These are phyloP conservation scores for Starmerella apis DNA, from an alignment of 805 yeast genomes.

Conservation along the genomic window DNA sequence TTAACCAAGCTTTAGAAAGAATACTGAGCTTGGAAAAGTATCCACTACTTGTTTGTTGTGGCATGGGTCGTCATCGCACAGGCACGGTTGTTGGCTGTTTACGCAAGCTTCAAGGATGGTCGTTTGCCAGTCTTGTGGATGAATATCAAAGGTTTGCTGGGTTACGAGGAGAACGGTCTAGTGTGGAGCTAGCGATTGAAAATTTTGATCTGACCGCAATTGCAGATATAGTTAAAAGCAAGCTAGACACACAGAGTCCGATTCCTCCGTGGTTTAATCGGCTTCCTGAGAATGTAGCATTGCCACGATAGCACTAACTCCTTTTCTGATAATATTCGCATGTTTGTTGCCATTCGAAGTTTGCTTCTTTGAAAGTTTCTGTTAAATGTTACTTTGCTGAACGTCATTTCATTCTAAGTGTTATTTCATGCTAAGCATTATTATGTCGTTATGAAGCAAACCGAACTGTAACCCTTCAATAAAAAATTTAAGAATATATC, in stretches of 20 bases:
- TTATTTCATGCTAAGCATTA: too few relatives aligned
- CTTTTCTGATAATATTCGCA: too few relatives aligned
- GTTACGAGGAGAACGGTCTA: constrained; percentile 78
- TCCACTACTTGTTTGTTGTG: constrained; percentile 87
- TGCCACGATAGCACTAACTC: neutral
- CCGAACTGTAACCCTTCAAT: too few relatives aligned
- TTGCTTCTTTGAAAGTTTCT: too few relatives aligned
- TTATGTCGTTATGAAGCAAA: too few relatives aligned
- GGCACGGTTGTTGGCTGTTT: constrained; percentile 95
- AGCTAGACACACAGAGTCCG: constrained; percentile 1
- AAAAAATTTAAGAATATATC: too few relatives aligned
- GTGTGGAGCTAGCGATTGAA: constrained; percentile 84
- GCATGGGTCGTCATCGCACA: constrained; percentile 96
- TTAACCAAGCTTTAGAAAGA: constrained; percentile 65
- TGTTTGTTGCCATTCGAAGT: too few relatives aligned
- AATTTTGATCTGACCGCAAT: constrained; percentile 45
- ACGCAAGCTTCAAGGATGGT: constrained; percentile 93
- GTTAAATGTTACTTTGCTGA: too few relatives aligned
- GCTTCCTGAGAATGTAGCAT: constrained; percentile 3
- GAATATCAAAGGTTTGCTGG: constrained; percentile 93
- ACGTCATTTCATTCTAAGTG: too few relatives aligned
- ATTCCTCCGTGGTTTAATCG: constrained; percentile 20
- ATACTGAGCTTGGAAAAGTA: constrained; percentile 63
- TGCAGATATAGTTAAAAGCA: neutral
- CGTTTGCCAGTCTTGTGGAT: constrained; percentile 84